Evolutionary conservation across 1,284 basidiomycete genomes (phyloP).

Genomic region (Tilletia horrida): DNA sequence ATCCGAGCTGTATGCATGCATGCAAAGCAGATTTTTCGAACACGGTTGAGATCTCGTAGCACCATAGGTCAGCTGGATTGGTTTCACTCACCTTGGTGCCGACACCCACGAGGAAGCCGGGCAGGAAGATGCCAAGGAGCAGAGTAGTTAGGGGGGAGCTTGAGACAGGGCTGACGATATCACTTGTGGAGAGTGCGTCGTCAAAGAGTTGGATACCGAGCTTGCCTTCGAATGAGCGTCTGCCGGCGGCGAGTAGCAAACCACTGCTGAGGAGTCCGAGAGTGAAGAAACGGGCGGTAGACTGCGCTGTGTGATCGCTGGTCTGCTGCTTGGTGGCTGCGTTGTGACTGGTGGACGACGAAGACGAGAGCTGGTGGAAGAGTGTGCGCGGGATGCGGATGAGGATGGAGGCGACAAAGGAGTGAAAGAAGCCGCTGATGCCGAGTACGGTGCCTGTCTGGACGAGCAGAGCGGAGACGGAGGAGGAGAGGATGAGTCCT

Average conservation of each 20-base stretch:
- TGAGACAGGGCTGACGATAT: not conserved
- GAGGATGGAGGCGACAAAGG: constrained; percentile 22
- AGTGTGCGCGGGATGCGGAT: not conserved
- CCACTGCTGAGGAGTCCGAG: constrained; percentile 46
- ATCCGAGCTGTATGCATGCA: constrained; percentile 34
- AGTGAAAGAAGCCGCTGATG: constrained; percentile 49
- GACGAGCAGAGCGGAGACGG: constrained; percentile 37
- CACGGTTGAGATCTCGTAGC: too few species aligned
- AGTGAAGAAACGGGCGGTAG: constrained; percentile 28
- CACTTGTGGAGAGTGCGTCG: not conserved
- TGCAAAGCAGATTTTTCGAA: not conserved
- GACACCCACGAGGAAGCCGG: constrained; percentile 40
- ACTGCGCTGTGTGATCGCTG: constrained; percentile 26
- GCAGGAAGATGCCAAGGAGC: constrained; percentile 13
- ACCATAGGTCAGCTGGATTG: not conserved
- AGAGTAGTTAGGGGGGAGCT: constrained; percentile 11
- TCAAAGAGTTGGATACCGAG: constrained; percentile 44
- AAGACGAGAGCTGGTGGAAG: not conserved
- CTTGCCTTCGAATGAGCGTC: constrained; percentile 28
- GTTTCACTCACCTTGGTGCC: constrained; percentile 46
- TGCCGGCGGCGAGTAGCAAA: constrained; percentile 28
- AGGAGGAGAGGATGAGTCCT: constrained; percentile 48
- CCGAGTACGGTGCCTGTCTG: constrained; percentile 46
- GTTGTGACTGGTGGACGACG: not conserved
- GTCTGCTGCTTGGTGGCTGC: constrained; percentile 15